Conservation (phyloP, 768 basidiomycete species). For the Tulasnella sp. region DNA sequence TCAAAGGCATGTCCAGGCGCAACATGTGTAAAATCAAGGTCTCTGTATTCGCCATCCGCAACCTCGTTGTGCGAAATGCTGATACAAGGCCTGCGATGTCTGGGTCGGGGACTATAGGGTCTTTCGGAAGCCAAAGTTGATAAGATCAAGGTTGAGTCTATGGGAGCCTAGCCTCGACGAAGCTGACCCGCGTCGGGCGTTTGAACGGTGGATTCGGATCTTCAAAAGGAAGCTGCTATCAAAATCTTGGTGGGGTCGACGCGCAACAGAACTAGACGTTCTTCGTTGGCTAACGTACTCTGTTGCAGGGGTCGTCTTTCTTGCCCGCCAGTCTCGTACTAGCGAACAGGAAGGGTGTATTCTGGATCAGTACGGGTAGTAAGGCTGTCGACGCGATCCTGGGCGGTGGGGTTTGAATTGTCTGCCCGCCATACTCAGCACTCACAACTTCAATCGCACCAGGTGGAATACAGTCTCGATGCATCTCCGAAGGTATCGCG, state of each 20-base stretch:
- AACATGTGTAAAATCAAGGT: conserved; percentile 95
- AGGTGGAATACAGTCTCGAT: conserved; percentile 92
- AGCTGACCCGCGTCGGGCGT: neutral
- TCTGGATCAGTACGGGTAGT: conserved; percentile 88
- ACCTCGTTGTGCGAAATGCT: neutral
- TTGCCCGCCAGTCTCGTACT: conserved; percentile 90
- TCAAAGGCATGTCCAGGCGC: conserved; percentile 88
- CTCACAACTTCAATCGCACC: conserved; percentile 9
- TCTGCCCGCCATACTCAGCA: neutral
- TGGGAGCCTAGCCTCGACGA: neutral
- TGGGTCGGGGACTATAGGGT: conserved; percentile 57
- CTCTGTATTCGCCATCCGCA: conserved; percentile 22
- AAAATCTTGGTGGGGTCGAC: conserved; percentile 68
- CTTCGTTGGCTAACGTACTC: neutral
- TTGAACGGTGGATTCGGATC: conserved; percentile 8
- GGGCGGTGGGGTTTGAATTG: conserved; percentile 60
- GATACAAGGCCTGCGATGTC: neutral
- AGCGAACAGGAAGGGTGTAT: conserved; percentile 78
- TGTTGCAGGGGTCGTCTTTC: conserved; percentile 80
- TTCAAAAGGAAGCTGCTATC: conserved; percentile 79
- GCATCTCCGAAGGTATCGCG: conserved; percentile 79
- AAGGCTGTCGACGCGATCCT: conserved; percentile 88
- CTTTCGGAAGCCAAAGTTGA: conserved; percentile 98
- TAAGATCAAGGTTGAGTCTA: conserved; percentile 76
- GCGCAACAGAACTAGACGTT: neutral